Evolutionary conservation across 169 alveolate genomes (phyloP).

Genomic region (Theileria equi): DNA sequence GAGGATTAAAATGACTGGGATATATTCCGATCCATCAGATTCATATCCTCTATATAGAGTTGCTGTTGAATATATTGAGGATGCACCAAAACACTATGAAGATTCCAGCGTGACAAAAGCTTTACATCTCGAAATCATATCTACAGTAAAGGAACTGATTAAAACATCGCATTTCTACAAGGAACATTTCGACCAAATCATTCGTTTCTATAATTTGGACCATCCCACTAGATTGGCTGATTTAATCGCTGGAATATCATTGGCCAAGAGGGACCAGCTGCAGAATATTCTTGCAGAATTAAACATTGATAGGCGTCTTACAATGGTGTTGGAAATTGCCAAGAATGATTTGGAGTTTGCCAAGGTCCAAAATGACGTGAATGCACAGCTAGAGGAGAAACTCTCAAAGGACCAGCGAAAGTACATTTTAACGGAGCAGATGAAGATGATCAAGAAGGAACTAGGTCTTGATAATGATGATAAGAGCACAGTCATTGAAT

Average conservation of each 20-base stretch:
- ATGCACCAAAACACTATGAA: conserved; percentile 43
- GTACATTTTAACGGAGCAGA: conserved; percentile 73
- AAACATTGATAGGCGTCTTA: conserved; percentile 70
- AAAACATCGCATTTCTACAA: conserved; percentile 76
- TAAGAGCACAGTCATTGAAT: conserved; percentile 68
- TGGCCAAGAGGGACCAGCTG: conserved; percentile 75
- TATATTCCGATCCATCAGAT: conserved; percentile 58
- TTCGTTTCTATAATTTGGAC: conserved; percentile 74
- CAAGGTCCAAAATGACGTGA: conserved; percentile 69
- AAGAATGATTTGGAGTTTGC: conserved; percentile 78
- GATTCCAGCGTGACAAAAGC: conserved; percentile 67
- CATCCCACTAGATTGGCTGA: conserved; percentile 78
- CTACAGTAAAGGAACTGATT: conserved; percentile 75
- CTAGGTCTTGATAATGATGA: conserved; percentile 80
- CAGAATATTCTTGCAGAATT: conserved; percentile 75
- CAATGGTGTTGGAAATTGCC: conserved; percentile 74
- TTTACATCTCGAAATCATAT: conserved; percentile 72
- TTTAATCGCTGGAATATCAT: conserved; percentile 76
- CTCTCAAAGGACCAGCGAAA: conserved; percentile 75
- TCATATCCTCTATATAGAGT: conserved; percentile 49
- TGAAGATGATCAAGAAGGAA: conserved; percentile 76
- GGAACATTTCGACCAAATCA: conserved; percentile 79
- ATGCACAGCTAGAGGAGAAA: conserved; percentile 72
- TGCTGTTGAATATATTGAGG: conserved; percentile 61
- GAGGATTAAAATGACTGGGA: conserved; percentile 66